Conservation (phyloP, 2,329 filamentous ascomycete genomes). For the Ophiocordyceps camponoti-saundersi region DNA sequence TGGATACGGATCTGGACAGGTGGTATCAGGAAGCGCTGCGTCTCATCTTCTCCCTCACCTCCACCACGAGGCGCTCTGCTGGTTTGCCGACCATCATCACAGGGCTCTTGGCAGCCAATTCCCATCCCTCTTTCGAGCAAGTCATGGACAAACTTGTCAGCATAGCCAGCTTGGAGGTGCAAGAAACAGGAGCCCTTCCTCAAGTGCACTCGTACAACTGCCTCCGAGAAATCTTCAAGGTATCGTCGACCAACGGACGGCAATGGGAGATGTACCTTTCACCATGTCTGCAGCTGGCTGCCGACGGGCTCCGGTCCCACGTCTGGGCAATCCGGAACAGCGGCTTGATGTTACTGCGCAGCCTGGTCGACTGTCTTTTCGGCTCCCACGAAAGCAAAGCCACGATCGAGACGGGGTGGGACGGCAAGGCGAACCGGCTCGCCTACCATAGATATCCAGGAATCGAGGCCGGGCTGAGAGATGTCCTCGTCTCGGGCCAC, state of each 20-base stretch:
- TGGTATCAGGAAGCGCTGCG: conserved; percentile 62
- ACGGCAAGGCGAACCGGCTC: conserved; percentile 45
- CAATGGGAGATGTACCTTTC: conserved; percentile 61
- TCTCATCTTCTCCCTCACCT: conserved; percentile 59
- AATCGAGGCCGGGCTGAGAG: conserved; percentile 45
- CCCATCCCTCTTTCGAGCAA: conserved; percentile 42
- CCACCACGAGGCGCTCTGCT: conserved; percentile 78
- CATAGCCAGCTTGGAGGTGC: conserved; percentile 38
- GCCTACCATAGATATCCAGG: conserved; percentile 54
- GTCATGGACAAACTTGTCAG: conserved; percentile 45
- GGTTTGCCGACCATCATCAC: conserved; percentile 79
- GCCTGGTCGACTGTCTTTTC: conserved; percentile 63
- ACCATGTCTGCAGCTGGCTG: conserved; percentile 61
- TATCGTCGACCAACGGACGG: conserved; percentile 61
- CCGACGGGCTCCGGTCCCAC: conserved; percentile 59
- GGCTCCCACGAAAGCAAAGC: conserved; percentile 58
- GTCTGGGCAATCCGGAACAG: conserved; percentile 94
- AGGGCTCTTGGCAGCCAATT: conserved; percentile 57
- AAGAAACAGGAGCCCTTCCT: conserved; percentile 49
- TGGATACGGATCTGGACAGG: conserved; percentile 25
- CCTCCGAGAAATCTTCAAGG: conserved; percentile 80
- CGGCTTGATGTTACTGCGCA: conserved; percentile 73
- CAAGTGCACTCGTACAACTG: conserved; percentile 95
- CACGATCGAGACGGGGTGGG: conserved; percentile 43
- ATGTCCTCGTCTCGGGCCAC: conserved; percentile 38